Base-by-base conservation (phyloP, 805 yeast genomes). In the Schizosaccharomyces osmophilus region DNA sequence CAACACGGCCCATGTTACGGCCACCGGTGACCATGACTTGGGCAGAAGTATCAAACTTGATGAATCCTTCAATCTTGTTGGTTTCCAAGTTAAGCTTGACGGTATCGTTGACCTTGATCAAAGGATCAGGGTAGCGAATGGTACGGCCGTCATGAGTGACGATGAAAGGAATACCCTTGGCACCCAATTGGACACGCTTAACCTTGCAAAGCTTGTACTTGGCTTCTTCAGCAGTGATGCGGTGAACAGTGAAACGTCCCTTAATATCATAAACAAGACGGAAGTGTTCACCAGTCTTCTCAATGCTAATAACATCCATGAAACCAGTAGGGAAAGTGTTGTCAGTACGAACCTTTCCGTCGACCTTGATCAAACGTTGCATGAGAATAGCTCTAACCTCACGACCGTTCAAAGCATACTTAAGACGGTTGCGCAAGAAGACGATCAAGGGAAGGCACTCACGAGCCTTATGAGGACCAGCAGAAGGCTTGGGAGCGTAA, bases 131-230 rank as follows among this genome's bases (percentile, higher is more conserved):
- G 87, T 89, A 90, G 79, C 97, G 89, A 82, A 90, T 79, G 75
- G 98, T 90, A 84, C 98, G 89, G 79, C 98, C 97, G 75, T 90
- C 98, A 84, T 90, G 98, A 74, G 98, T 90, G 70, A 90, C 97
- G 74, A 86, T 84, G 85, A 87, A 90, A 74, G 98, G 98, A 72
- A 90, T 82, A 75, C 95, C 95, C 80, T 83, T 88, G 85, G 90
- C 93, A 78, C 98, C 97, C 75, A 89, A 82, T 80, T 87, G 95
- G 68, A 90, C 96, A 78, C 85, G 87, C 85, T 87, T 93, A 72
- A 90, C 97, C 82, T 89, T 90, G 74, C 87, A 97, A 75, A 90
- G 85, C 81, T 90, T 90, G 93, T 93, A 90, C 70, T 89, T 76
- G 72, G 96, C 96, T 82, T 90, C 98, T 78, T 90, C 97, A 69